Percentiles rank a stretch among this genome's conserved stretches.
Evolutionary conservation across 2,329 filamentous ascomycete genomes (phyloP).

Genomic region (Escovopsis sp.): DNA sequence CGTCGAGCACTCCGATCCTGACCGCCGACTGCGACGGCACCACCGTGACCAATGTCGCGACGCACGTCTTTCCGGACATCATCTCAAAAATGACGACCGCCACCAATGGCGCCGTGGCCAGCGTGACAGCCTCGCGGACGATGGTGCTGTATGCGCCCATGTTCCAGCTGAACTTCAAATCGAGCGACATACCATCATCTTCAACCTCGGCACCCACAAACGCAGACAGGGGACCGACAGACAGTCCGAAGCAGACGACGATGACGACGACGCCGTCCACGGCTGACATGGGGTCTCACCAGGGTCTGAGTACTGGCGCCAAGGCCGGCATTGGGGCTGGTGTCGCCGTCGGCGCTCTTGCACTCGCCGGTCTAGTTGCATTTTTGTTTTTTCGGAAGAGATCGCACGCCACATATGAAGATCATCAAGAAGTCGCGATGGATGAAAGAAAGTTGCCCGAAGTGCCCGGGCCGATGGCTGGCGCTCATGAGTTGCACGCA

Average conservation of each 20-base stretch:
- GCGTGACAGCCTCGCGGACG: background rate
- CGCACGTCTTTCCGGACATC: slow-evolving; percentile 1
- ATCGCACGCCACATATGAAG: background rate
- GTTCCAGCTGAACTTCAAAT: slow-evolving; percentile 16
- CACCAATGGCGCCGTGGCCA: background rate
- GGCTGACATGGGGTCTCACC: background rate
- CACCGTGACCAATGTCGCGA: background rate
- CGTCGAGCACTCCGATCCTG: background rate
- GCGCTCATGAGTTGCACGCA: background rate
- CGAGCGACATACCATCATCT: slow-evolving; percentile 10
- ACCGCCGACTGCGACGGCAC: slow-evolving; percentile 2
- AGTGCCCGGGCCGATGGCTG: background rate
- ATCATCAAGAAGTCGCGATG: background rate
- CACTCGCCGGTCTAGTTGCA: slow-evolving; percentile 3
- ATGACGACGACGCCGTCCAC: background rate
- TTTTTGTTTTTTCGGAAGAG: slow-evolving; percentile 4
- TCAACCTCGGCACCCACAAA: background rate
- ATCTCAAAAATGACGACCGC: background rate
- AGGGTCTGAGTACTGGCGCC: slow-evolving; percentile 7
- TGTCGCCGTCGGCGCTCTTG: slow-evolving; percentile 1
- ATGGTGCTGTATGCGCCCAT: slow-evolving; percentile 14
- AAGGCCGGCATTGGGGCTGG: slow-evolving; percentile 9
- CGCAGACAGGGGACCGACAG: background rate
- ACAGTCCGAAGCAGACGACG: background rate
- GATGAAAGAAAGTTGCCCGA: background rate